A percentile compares a stretch with the other conserved stretches of the same genome.
Evolutionary conservation across 129 eudicot species (phyloP).

Genomic region (Heracleum sosnowskyi): DNA sequence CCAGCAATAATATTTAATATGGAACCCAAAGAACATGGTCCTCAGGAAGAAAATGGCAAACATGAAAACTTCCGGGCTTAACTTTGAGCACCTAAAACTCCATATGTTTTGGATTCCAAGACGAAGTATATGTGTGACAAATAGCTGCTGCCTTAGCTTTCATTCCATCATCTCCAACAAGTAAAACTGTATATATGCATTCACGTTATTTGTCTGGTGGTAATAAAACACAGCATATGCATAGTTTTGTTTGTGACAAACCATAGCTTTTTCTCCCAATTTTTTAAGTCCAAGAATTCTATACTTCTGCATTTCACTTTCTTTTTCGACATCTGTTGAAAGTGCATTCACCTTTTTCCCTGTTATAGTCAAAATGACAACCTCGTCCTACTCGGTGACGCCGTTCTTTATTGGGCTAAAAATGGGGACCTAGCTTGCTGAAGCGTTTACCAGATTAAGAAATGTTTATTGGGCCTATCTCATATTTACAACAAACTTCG

Average conservation of each 20-base stretch:
- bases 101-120: conserved; percentile 66
- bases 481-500: no score
- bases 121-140: conserved; percentile 57
- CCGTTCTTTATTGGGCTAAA: no score
- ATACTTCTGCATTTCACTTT: conserved; percentile 24
- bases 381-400: no score
- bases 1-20: conserved; percentile 6
- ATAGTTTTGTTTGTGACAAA: conserved; percentile 65
- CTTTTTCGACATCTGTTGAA: conserved; percentile 40
- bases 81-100: conserved; percentile 59
- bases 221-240: no score
- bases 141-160: conserved; percentile 53
- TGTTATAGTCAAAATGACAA: no score
- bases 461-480: no score
- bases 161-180: conserved; percentile 42
- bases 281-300: conserved; percentile 26
- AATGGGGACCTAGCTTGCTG: no score
- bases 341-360: conserved; percentile 35
- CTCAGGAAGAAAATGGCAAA: conserved; percentile 74
- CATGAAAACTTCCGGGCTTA: conserved; percentile 53
- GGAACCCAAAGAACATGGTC: conserved; percentile 65
- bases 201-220: conserved; percentile 35
- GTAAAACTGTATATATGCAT: conserved; percentile 30
- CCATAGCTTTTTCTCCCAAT: conserved; percentile 28
- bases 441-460: no score